Base-by-base conservation (phyloP, 768 basidiomycete species). In the Brasilioporus rufonigricans region DNA sequence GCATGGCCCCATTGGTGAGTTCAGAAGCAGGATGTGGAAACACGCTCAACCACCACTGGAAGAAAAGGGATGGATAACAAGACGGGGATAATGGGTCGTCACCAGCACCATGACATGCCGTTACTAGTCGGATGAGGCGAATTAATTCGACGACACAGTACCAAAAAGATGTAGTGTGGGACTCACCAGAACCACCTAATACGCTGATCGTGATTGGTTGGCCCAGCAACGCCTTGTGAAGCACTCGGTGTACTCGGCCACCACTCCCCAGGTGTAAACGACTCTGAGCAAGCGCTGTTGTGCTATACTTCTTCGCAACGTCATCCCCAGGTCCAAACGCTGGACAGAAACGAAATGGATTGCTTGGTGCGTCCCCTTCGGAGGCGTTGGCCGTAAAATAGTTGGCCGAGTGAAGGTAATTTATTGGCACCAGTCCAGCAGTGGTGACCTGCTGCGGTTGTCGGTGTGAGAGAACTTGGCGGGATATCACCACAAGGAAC, bases 1-100 rank as follows among this genome's bases (percentile, higher is more conserved):
- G 81, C 81, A 95, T 89, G 4, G 96, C 96, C 33, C 96, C 96
- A 71, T 99, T 99, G 26, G 96, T 99, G 61, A 99, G 82, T 70
- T 98, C 95, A 12, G 95, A 93, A 2, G 94, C 95, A 0, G 96
- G 96, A 71, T 99, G 93, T 0, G 96, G 97, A 74, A 99, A 99
- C n/a, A 98, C 83, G 50, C 78, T 81, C 73, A 95, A 93, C 91
- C 96, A 97, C 96, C 97, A 99, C 48, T 87, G 77, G 77, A 98
- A 98, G 76, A 98, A 91, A 50, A 84, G 84, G n/a, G 90, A 86
- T 1, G 97, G 96, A 72, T 98, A 99, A 70, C 96, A 95, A 58
- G 73, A 73, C 0, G 89, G 78, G 0, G 91, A 83, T 52, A 97
- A 77, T 5, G 92, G 93, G 68, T 95, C 91, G 65, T 95, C 88